Percentiles rank a stretch among this genome's conserved stretches.
Evolutionary conservation across 768 basidiomycete species (phyloP).

Genomic region (Dioszegia crocea): DNA sequence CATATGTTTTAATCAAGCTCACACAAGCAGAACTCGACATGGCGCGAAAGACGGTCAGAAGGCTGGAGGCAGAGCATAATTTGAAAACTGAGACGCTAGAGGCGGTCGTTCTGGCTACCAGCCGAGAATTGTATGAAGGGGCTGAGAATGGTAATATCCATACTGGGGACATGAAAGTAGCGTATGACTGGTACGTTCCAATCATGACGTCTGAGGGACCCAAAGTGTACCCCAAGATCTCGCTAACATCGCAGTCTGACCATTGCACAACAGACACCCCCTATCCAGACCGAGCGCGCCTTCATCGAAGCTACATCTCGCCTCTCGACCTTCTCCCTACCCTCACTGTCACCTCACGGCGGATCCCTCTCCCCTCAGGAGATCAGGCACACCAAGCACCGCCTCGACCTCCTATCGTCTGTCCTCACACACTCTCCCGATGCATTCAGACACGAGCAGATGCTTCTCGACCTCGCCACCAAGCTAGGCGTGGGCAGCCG

Average conservation of each 20-base stretch:
- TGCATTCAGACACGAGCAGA: conserved; percentile 85
- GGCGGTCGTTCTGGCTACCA: conserved; percentile 71
- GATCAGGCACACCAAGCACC: conserved; percentile 84
- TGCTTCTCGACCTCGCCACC: conserved; percentile 80
- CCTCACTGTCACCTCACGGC: conserved; percentile 62
- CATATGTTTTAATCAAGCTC: not conserved
- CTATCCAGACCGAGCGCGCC: conserved; percentile 67
- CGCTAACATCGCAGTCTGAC: conserved; percentile 58
- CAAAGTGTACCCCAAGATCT: not conserved
- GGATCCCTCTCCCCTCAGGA: conserved; percentile 78
- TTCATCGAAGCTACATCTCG: conserved; percentile 98
- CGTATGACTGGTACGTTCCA: conserved; percentile 78
- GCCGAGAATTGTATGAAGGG: conserved; percentile 91
- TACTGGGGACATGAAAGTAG: conserved; percentile 90
- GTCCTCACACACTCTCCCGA: conserved; percentile 79
- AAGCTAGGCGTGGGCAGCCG: conserved; percentile 66
- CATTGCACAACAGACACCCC: conserved; percentile 64
- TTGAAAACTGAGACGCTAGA: conserved; percentile 61
- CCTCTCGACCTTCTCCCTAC: conserved; percentile 83
- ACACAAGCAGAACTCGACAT: conserved; percentile 38
- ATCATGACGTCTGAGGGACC: no score
- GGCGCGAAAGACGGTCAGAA: conserved; percentile 59
- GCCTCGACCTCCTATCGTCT: conserved; percentile 76
- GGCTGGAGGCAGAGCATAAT: conserved; percentile 54
- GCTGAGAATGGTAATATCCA: conserved; percentile 87